Percentiles rank a stretch among this genome's conserved stretches.
Evolutionary conservation across 768 basidiomycete species (phyloP).

Genomic region (Tylopilus rubrobrunneus): DNA sequence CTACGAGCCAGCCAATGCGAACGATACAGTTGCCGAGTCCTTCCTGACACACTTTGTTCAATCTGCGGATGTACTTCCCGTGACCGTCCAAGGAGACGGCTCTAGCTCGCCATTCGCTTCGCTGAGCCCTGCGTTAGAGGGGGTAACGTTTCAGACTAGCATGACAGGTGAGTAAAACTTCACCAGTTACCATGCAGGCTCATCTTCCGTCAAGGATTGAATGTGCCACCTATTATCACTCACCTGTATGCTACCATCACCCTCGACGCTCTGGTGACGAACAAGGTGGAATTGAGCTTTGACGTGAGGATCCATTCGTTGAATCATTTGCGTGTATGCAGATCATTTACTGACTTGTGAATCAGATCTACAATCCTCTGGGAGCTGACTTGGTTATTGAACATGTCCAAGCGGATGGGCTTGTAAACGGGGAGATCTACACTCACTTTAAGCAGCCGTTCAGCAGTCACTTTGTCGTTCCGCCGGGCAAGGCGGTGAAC

Average conservation of each 20-base stretch:
- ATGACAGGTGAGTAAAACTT: conserved; percentile 40
- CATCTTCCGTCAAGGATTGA: conserved; percentile 32
- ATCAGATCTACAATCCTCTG: conserved; percentile 51
- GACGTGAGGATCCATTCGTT: conserved; percentile 38
- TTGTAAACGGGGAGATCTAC: conserved; percentile 48
- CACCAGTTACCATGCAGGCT: not conserved
- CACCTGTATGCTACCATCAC: conserved; percentile 53
- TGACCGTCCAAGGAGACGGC: conserved; percentile 58
- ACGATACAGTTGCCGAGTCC: conserved; percentile 58
- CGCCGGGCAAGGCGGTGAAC: conserved; percentile 55
- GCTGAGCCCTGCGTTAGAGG: conserved; percentile 50
- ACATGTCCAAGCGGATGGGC: conserved; percentile 53
- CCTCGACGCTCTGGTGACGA: conserved; percentile 43
- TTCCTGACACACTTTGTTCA: conserved; percentile 63
- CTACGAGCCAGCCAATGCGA: conserved; percentile 60
- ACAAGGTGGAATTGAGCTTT: conserved; percentile 53
- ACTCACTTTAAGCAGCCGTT: conserved; percentile 59
- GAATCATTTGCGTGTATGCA: not conserved
- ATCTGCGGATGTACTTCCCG: conserved; percentile 40
- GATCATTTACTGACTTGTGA: not conserved
- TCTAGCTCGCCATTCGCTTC: conserved; percentile 61
- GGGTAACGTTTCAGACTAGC: conserved; percentile 46
- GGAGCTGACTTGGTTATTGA: conserved; percentile 54
- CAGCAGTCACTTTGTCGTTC: conserved; percentile 50
- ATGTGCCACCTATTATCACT: conserved; percentile 54